These are phyloP conservation scores for Betula pendula DNA, from an alignment of 306 rosid species.

Conservation along the genomic window DNA sequence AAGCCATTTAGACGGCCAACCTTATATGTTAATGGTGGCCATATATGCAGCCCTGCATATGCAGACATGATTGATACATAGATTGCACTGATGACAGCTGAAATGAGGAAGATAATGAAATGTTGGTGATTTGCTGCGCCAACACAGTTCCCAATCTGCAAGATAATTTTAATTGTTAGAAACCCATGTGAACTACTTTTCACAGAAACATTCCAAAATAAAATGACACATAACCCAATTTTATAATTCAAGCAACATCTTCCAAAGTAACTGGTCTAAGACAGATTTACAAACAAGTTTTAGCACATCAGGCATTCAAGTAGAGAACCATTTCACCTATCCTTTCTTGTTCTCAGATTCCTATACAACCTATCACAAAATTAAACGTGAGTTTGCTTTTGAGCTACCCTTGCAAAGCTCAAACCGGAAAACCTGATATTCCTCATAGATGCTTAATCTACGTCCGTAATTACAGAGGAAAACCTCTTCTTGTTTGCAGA, in stretches of 20 bases:
- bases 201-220: not conserved
- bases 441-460: too few species aligned
- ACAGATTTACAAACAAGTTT: not conserved
- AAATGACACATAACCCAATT: not conserved
- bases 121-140: constrained; percentile 88
- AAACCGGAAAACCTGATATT: too few species aligned
- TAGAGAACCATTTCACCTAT: not conserved
- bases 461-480: too few species aligned
- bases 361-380: too few species aligned
- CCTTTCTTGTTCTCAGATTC: too few species aligned
- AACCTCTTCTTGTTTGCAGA: too few species aligned
- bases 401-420: too few species aligned
- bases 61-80: constrained; percentile 67
- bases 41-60: constrained; percentile 46
- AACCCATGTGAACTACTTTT: not conserved
- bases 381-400: too few species aligned
- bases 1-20: constrained; percentile 26
- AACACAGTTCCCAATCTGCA: constrained; percentile 98
- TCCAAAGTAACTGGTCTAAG: not conserved
- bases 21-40: constrained; percentile 54
- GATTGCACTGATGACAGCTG: constrained; percentile 63
- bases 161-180: constrained; percentile 25
- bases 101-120: constrained; percentile 82
- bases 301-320: not conserved
- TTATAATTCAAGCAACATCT: not conserved